Conservation (phyloP, 2,329 filamentous ascomycete genomes). For the Zymoseptoria tritici region DNA sequence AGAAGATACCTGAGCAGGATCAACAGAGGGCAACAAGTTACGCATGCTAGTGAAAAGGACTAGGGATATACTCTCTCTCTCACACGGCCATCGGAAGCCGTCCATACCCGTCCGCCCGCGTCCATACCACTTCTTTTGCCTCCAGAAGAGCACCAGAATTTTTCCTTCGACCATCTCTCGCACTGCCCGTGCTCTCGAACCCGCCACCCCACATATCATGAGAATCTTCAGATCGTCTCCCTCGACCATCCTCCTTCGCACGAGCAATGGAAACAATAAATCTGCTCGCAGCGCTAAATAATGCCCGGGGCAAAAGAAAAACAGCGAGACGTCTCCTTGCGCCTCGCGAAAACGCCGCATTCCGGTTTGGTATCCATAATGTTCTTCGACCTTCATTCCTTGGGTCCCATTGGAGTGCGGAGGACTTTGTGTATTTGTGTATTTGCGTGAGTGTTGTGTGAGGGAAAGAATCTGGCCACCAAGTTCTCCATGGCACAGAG, state of each 20-base stretch:
- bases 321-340: neutral
- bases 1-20: neutral
- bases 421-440: neutral
- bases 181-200: neutral
- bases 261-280: neutral
- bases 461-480: neutral
- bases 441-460: neutral
- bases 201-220: neutral
- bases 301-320: neutral
- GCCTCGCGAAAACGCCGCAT: neutral
- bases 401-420: neutral
- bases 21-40: neutral
- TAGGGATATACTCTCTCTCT: neutral
- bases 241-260: neutral
- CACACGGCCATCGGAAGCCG: neutral
- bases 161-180: neutral
- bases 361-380: neutral
- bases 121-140: neutral
- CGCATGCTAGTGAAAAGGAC: neutral
- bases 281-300: neutral
- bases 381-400: neutral
- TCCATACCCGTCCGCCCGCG: neutral
- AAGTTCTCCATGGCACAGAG: neutral
- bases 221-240: neutral
- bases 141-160: neutral